These are phyloP conservation scores for Closterium sp. DNA, from an alignment of 139 green algal species.

Conservation along the genomic window DNA sequence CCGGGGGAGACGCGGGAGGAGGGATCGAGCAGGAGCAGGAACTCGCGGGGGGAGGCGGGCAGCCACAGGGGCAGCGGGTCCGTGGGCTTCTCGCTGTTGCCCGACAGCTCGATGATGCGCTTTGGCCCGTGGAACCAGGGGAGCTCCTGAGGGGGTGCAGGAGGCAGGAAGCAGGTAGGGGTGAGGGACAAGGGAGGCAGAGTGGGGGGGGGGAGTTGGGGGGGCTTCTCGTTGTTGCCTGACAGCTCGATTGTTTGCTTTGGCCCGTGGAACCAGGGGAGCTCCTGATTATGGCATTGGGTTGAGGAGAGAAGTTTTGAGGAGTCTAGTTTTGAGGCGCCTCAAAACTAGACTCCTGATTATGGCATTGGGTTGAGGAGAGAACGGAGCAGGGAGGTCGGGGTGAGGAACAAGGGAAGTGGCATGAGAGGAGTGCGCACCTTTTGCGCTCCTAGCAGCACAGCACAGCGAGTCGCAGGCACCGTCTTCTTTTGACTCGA, in stretches of 20 bases:
- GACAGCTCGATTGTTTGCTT: background rate
- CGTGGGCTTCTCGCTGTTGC: background rate
- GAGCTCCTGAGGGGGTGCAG: background rate
- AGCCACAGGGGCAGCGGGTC: constrained; percentile 26
- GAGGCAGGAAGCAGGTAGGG: too few species aligned
- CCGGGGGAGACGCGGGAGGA: constrained; percentile 14
- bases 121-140: constrained; percentile 17
- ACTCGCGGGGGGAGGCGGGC: constrained; percentile 3
- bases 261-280: constrained; percentile 14
- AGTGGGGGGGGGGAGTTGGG: background rate
- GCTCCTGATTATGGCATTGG: background rate
- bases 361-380: background rate
- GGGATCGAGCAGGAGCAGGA: constrained; percentile 6
- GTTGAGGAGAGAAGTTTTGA: too few species aligned
- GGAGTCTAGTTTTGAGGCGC: background rate
- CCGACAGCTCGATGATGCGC: constrained; percentile 1
- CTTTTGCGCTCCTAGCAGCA: too few species aligned
- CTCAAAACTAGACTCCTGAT: background rate
- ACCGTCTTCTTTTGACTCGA: too few species aligned
- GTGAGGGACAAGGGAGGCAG: background rate
- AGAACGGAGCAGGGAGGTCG: too few species aligned
- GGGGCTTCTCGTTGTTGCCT: background rate
- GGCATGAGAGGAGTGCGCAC: too few species aligned
- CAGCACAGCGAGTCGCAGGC: too few species aligned
- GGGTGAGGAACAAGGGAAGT: background rate